phyloP scores from a whole-genome alignment of 805 yeast genomes.

The Saturnispora dispora region DNA sequence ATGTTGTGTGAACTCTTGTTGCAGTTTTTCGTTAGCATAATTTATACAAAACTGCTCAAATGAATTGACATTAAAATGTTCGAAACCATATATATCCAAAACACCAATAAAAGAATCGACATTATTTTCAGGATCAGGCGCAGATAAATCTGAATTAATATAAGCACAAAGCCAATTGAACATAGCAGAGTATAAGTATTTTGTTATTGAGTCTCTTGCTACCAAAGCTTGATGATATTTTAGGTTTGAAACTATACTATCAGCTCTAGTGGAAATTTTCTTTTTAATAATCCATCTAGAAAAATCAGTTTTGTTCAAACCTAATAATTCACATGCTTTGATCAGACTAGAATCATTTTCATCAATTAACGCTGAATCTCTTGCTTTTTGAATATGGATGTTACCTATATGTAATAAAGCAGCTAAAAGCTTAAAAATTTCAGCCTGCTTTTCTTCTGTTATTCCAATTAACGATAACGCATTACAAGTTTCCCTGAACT shows the following conservation, averaged over 20 bases:
- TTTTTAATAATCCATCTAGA: constrained; percentile 89
- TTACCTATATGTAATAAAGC: constrained; percentile 90
- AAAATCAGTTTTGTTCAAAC: constrained; percentile 61
- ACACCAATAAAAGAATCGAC: constrained; percentile 84
- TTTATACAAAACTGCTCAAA: constrained; percentile 97
- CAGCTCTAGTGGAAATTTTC: constrained; percentile 84
- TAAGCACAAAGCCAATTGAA: constrained; percentile 91
- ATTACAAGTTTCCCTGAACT: constrained; percentile 63
- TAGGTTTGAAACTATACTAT: constrained; percentile 77
- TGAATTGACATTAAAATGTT: constrained; percentile 87
- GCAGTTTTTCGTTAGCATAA: constrained; percentile 93
- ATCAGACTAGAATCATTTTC: constrained; percentile 78
- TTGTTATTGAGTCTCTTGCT: constrained; percentile 92
- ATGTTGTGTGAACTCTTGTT: constrained; percentile 95
- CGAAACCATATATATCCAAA: constrained; percentile 94
- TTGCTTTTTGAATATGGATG: constrained; percentile 72
- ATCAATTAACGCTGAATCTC: constrained; percentile 70
- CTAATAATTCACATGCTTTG: constrained; percentile 75
- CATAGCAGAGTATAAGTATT: constrained; percentile 81
- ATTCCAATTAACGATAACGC: constrained; percentile 79
- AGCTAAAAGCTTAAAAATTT: constrained; percentile 71
- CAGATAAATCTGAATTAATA: constrained; percentile 73
- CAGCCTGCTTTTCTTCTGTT: constrained; percentile 43
- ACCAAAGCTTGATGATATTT: constrained; percentile 77
- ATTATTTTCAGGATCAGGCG: constrained; percentile 50